Base-by-base conservation (phyloP, 805 yeast species). In the Saturnispora hagleri region DNA sequence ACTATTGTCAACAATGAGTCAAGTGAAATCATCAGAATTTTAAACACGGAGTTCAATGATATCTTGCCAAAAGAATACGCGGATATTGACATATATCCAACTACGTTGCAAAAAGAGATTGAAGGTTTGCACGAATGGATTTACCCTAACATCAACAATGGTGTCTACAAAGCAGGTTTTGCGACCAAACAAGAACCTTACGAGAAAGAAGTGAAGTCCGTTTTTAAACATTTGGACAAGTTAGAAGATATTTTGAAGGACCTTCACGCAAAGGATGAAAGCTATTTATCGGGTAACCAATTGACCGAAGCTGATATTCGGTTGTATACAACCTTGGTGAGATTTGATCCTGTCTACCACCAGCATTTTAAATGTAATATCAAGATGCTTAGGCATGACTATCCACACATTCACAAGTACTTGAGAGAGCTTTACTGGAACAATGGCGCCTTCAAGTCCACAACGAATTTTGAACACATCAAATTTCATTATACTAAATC, bases 301-400 rank as follows among this genome's bases (percentile, higher is more conserved):
- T 69, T 91, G 51, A 90, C 97, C 2, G 97, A 91, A 70, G 95
- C 95, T 6, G 99, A 91, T 66, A 74, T 91, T 53, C 76, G 97
- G 57, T 77, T 91, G 47, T 91, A 71, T 71, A 81, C 97, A 24
- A 91, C 98, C 2, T 82, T 91, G 53, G 74, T 89, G 43, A 80
- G 99, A 61, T 91, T 91, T 62, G 98, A 91, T 66, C 86, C 95
- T 1, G 95, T 89, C 22, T 91, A 91, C 64, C 91, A 85, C 50
- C 96, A 90, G 68, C 97, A 91, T 68, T 93, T 91, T 79, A 93
- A 91, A 70, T 87, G 96, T 68, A 91, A 91, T 68, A 67, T 89
- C 55, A 82, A 82, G 46, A 84, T 82, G 73, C 86, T 91, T 60
- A 79, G 97, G 63, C 66, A 62, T 43, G 86, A 88, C 57, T 91